Evolutionary conservation across 805 yeast species (phyloP).

Genomic region (Debaryomyces prosopidis): DNA sequence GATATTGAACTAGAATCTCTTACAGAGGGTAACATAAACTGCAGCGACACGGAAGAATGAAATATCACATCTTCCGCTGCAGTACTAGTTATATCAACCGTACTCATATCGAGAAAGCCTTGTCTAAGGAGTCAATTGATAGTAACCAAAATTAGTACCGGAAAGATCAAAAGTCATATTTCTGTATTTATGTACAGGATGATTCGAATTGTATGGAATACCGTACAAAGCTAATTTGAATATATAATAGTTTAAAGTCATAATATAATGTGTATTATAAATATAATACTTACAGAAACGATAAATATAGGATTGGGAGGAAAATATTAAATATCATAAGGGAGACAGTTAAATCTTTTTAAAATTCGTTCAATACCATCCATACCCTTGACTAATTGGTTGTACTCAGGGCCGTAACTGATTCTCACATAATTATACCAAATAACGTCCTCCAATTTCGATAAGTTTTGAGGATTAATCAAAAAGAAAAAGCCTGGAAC

Average conservation of each 20-base stretch:
- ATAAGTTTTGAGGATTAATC: slow-evolving; percentile 53
- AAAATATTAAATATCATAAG: slow-evolving; percentile 18
- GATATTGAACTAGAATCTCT: slow-evolving; percentile 12
- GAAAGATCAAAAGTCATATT: too few species aligned
- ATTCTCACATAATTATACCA: slow-evolving; percentile 61
- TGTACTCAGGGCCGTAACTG: slow-evolving; percentile 60
- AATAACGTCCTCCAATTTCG: slow-evolving; percentile 51
- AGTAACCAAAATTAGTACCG: too few species aligned
- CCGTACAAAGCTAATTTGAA: too few species aligned
- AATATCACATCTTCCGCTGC: too few species aligned
- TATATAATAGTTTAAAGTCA: too few species aligned
- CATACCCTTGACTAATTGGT: slow-evolving; percentile 53
- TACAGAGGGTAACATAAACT: slow-evolving; percentile 10
- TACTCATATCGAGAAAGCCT: too few species aligned
- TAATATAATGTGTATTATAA: too few species aligned
- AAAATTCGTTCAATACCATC: slow-evolving; percentile 57
- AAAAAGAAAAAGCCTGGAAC: slow-evolving; percentile 67
- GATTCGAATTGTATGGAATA: too few species aligned
- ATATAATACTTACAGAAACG: too few species aligned
- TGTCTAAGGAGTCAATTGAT: too few species aligned
- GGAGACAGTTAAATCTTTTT: slow-evolving; percentile 42
- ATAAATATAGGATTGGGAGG: neutral
- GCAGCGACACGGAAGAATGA: neutral
- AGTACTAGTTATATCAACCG: too few species aligned
- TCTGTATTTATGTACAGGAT: too few species aligned